Evolutionary conservation across 2,329 filamentous ascomycete species (phyloP).

Genomic region (Fusarium succisae): DNA sequence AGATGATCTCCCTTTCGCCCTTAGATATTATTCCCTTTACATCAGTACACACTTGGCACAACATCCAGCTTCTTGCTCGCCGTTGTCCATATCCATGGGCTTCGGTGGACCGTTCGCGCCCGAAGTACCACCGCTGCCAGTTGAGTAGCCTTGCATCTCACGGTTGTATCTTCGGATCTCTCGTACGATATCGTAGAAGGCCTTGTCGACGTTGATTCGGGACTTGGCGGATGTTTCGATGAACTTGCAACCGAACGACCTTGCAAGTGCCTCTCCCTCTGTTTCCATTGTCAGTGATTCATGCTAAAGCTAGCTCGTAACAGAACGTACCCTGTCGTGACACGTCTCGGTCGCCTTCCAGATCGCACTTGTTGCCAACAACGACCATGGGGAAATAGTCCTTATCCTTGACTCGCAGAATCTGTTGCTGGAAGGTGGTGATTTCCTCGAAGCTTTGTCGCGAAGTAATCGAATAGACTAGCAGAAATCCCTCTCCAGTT

Average conservation of each 20-base stretch:
- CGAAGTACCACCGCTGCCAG: slow-evolving; percentile 71
- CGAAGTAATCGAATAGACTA: slow-evolving; percentile 98
- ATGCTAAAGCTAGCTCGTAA: neutral
- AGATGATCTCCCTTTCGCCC: slow-evolving; percentile 23
- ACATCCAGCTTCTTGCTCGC: slow-evolving; percentile 76
- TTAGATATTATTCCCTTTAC: slow-evolving; percentile 59
- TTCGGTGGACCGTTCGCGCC: slow-evolving; percentile 69
- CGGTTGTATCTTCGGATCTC: slow-evolving; percentile 99
- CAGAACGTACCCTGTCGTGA: slow-evolving; percentile 82
- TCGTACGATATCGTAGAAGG: slow-evolving; percentile 97
- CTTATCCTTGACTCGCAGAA: slow-evolving; percentile 98
- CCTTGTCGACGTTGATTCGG: slow-evolving; percentile 96
- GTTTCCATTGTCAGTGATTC: slow-evolving; percentile 39
- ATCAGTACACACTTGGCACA: slow-evolving; percentile 89
- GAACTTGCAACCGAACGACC: slow-evolving; percentile 94
- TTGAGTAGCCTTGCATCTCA: slow-evolving; percentile 90
- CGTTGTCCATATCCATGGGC: slow-evolving; percentile 83
- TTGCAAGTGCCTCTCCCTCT: slow-evolving; percentile 92
- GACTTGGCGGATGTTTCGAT: slow-evolving; percentile 99
- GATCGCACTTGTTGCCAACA: slow-evolving; percentile 99
- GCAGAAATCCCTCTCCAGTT: slow-evolving; percentile 95
- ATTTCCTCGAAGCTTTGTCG: slow-evolving; percentile 98
- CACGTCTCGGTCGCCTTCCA: slow-evolving; percentile 91
- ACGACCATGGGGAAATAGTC: slow-evolving; percentile 99
- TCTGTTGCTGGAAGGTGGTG: slow-evolving; percentile 98